Evolutionary conservation across 768 basidiomycete species (phyloP).

Genomic region (Psilocybe sp.): DNA sequence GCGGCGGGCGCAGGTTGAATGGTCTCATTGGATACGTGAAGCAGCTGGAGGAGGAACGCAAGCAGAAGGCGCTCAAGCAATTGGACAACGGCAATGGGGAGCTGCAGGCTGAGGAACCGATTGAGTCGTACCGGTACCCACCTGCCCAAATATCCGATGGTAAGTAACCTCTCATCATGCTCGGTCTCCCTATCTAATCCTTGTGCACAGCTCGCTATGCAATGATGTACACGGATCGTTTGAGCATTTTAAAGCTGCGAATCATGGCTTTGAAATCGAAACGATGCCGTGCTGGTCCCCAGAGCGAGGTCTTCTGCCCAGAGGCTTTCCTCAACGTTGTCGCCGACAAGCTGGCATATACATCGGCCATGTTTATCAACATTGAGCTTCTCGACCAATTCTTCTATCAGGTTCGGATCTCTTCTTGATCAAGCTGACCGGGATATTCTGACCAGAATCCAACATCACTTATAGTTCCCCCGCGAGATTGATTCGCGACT

Average conservation of each 20-base stretch:
- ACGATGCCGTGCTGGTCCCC: constrained; percentile 84
- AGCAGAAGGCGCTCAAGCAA: constrained; percentile 54
- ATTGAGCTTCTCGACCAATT: constrained; percentile 98
- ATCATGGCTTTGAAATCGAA: constrained; percentile 84
- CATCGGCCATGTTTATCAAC: constrained; percentile 97
- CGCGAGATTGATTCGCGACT: constrained; percentile 94
- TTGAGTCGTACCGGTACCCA: constrained; percentile 86
- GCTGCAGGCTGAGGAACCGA: constrained; percentile 35
- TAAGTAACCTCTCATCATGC: constrained; percentile 32
- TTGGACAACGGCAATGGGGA: constrained; percentile 37
- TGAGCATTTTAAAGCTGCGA: constrained; percentile 82
- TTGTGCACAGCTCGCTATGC: constrained; percentile 78
- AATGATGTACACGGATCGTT: constrained; percentile 79
- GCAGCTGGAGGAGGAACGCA: constrained; percentile 74
- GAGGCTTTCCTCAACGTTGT: constrained; percentile 97
- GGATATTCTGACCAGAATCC: constrained; percentile 1
- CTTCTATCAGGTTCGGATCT: constrained; percentile 84
- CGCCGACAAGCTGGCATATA: constrained; percentile 94
- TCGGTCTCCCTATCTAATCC: constrained; percentile 9
- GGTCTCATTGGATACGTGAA: constrained; percentile 79
- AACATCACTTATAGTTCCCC: constrained; percentile 65
- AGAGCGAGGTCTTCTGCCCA: constrained; percentile 88
- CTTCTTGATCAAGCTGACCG: neutral
- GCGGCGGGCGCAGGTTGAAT: constrained; percentile 77
- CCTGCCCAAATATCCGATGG: constrained; percentile 92